Base-by-base conservation (phyloP, 2,329 filamentous ascomycete genomes). In the Blastomyces percursus region DNA sequence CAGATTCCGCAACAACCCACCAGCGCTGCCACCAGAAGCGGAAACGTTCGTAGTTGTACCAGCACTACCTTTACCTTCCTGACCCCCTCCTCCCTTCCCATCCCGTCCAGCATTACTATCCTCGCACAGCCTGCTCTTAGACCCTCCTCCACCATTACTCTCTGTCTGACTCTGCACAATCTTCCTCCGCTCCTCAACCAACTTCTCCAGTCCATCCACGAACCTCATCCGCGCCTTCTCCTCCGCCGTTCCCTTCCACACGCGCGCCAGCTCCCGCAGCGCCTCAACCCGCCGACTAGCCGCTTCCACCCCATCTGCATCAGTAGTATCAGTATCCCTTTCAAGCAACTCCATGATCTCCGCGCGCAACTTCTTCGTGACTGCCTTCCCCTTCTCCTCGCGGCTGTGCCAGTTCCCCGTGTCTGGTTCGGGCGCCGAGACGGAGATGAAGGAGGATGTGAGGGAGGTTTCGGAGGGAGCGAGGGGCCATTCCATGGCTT, bases 181-280 rank as follows among this genome's bases (percentile, higher is more conserved):
- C 66, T 73, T 80, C 66, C 79, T 77, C 67, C 79, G 79, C 30
- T 96, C 93, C 71, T 96, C 91, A 1, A 96, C 90, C 75, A 90
- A 82, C 78, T 86, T 91, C 42, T 86, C 85, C 69, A 99, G 74
- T 60, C 83, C 82, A 66, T 97, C 93, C 21, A 99, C 86, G 72
- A 96, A 91, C 70, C 85, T 89, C 11, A 78, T 78, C 61, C 94
- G 81, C 6, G 91, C 90, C 76, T 90, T 95, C 74, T 97, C 94
- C 77, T 99, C 94, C 0, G 90, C 88, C 2, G 94, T 96, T n/a
- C 91, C 91, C 73, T 89, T 93, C 92, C 94, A 99, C 27, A 99
- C 86, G n/a, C 77, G 77, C 3, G 86, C 85, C 66, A 97, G 76
- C 65, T 86, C 83, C 70, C 91, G 87, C 62, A 97, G 80, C 71